These are phyloP conservation scores for Sungouiozyma intestinalis DNA, from an alignment of 805 yeast genomes.

Conservation along the genomic window DNA sequence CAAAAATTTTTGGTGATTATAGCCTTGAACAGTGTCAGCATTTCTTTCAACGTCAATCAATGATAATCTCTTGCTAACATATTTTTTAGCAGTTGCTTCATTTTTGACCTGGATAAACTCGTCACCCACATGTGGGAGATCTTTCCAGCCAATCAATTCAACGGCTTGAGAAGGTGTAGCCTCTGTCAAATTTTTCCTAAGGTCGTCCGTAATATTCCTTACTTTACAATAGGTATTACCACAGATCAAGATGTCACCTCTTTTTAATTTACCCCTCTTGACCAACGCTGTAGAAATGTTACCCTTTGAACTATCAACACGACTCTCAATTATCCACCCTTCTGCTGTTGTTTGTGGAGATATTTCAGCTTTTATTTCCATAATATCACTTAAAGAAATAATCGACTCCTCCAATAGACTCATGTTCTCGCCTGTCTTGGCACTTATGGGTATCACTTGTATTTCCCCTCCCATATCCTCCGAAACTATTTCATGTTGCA, in stretches of 20 bases:
- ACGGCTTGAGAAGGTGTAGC: slow-evolving; percentile 89
- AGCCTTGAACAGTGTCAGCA: slow-evolving; percentile 51
- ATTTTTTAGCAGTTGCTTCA: slow-evolving; percentile 70
- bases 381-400: slow-evolving; percentile 70
- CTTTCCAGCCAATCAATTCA: slow-evolving; percentile 91
- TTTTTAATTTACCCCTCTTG: slow-evolving; percentile 62
- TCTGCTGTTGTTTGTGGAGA: slow-evolving; percentile 41
- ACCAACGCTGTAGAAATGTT: slow-evolving; percentile 77
- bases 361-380: slow-evolving; percentile 59
- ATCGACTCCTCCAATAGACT: slow-evolving; percentile 84
- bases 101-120: slow-evolving; percentile 62
- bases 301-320: slow-evolving; percentile 73
- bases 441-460: slow-evolving; percentile 80
- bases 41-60: slow-evolving; percentile 50
- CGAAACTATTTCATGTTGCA: slow-evolving; percentile 66
- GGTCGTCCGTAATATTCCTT: slow-evolving; percentile 64
- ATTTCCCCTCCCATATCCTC: slow-evolving; percentile 95
- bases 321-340: slow-evolving; percentile 86
- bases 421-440: slow-evolving; percentile 83
- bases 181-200: slow-evolving; percentile 46
- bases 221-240: slow-evolving; percentile 84
- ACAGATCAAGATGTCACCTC: slow-evolving; percentile 69
- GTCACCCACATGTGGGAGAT: slow-evolving; percentile 85
- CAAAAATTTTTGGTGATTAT: slow-evolving; percentile 56
- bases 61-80: slow-evolving; percentile 52